A percentile compares a stretch with the other conserved stretches of the same genome.
phyloP scores from a whole-genome alignment of 352 stramenopile species.

The Pythium phragmitis region DNA sequence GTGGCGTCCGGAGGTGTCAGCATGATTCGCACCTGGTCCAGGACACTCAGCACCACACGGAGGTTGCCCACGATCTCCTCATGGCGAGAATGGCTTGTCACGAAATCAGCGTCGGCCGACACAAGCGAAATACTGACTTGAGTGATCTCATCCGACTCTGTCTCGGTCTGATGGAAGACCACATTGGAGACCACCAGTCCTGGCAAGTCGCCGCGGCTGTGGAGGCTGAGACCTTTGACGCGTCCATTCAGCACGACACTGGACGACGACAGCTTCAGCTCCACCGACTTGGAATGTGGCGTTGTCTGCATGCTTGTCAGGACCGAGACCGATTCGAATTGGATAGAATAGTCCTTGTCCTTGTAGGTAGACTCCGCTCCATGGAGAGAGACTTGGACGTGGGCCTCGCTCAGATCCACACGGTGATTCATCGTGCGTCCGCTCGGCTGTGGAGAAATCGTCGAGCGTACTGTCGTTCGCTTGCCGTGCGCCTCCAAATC shows the following conservation, averaged over 20 bases:
- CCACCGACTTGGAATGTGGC: constrained; percentile 14
- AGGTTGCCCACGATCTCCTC: constrained; percentile 23
- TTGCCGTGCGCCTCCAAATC: constrained; percentile 19
- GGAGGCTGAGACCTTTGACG: background rate
- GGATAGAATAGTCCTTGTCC: constrained; percentile 3
- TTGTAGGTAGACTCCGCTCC: background rate
- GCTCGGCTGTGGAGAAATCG: constrained; percentile 21
- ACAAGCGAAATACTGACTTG: constrained; percentile 7
- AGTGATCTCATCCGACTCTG: background rate
- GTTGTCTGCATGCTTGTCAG: constrained; percentile 5
- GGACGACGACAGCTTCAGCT: constrained; percentile 14
- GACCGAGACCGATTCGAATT: constrained; percentile 11
- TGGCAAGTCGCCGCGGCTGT: background rate
- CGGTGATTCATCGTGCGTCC: constrained; percentile 11
- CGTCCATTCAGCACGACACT: constrained; percentile 15
- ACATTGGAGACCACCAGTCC: constrained; percentile 13
- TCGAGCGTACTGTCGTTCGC: constrained; percentile 5
- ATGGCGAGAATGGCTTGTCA: constrained; percentile 16
- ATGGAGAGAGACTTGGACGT: constrained; percentile 11
- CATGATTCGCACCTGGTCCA: constrained; percentile 42
- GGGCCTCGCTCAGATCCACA: constrained; percentile 18
- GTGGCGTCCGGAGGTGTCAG: constrained; percentile 23
- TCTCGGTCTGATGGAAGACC: constrained; percentile 15
- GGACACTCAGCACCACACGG: constrained; percentile 24
- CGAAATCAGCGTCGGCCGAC: constrained; percentile 11